Evolutionary conservation across 257 asterid species (phyloP), one percentile per base, ranked within the genome.

Genomic region (Solanum raphanifolium): DNA sequence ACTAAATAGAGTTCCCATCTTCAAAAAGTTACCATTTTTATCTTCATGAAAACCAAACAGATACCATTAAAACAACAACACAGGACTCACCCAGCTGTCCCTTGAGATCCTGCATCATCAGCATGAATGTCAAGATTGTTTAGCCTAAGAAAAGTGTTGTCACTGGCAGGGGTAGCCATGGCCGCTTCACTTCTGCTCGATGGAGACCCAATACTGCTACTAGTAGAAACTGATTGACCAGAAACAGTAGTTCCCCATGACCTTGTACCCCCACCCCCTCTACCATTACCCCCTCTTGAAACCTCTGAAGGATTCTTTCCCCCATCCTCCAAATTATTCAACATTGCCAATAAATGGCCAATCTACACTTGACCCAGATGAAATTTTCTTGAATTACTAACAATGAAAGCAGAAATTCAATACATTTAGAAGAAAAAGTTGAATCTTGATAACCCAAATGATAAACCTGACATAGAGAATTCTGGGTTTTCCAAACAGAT

Each of bases 151-250:
- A 94, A 93, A 52, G 98, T 93, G 82, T 91, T 93, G 35, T 94
- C 99, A 79, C 94, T 92, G 76, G 93, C 95, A 2, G 98, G 93
- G 11, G 96, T 91, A 29, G 95, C 93, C 90, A 91, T 79, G 15
- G 97, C 98, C 11, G 96, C 95, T 92, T 96, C 99, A 89, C 98
- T 95, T 88, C 98, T 93, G 92, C 96, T 94, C 12, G 98, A 96
- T 3, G 99, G 99, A 9, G 99, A 95, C 58, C 99, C 99, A 60
- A 95, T 91, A 43, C 99, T 97, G 36, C 98, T 96, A 88, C 99
- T 97, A 15, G 98, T 97, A 23, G 98, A 95, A 87, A 95, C 90
- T 5, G 99, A 97, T 89, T 97, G 99, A 85, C 99, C 98, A 29
- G 99, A 95, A 88, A 90, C 91, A 43, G 97, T 91, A 68, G 98